Evolutionary conservation across 495 filamentous ascomycete species (phyloP).

Genomic region (Trichoderma reesei): DNA sequence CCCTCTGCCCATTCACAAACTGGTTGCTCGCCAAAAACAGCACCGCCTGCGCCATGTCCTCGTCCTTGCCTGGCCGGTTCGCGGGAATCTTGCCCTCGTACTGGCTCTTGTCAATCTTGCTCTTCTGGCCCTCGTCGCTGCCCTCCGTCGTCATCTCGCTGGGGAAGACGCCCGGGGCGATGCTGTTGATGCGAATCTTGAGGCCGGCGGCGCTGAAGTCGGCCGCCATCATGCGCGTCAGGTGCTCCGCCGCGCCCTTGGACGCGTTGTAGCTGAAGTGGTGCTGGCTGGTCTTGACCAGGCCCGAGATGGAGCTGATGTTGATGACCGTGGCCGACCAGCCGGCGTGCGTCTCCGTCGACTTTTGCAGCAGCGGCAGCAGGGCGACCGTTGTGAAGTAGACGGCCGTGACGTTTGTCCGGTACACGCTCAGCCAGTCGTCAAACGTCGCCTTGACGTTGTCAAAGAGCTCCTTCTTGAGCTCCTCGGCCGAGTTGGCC

Average conservation of each 20-base stretch:
- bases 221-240: slow-evolving; percentile 44
- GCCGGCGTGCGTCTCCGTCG: slow-evolving; percentile 36
- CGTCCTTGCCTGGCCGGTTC: slow-evolving; percentile 53
- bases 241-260: slow-evolving; percentile 67
- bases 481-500: slow-evolving; percentile 38
- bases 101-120: slow-evolving; percentile 48
- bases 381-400: slow-evolving; percentile 44
- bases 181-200: slow-evolving; percentile 15
- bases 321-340: slow-evolving; percentile 51
- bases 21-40: slow-evolving; percentile 55
- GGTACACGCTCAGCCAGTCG: slow-evolving; percentile 58
- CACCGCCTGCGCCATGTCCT: slow-evolving; percentile 63
- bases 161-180: slow-evolving; percentile 41
- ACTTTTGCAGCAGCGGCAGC: slow-evolving; percentile 31
- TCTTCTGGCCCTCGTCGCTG: slow-evolving; percentile 54
- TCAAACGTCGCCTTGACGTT: slow-evolving; percentile 40
- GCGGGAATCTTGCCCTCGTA: slow-evolving; percentile 50
- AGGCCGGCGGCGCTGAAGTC: slow-evolving; percentile 27
- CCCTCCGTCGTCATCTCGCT: slow-evolving; percentile 57
- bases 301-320: slow-evolving; percentile 43
- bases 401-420: slow-evolving; percentile 65
- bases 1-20: slow-evolving; percentile 60
- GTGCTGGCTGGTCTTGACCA: slow-evolving; percentile 55
- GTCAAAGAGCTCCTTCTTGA: slow-evolving; percentile 42
- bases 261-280: slow-evolving; percentile 67